Base-by-base conservation (phyloP, 805 yeast genomes). In the Wickerhamiella parazyma region DNA sequence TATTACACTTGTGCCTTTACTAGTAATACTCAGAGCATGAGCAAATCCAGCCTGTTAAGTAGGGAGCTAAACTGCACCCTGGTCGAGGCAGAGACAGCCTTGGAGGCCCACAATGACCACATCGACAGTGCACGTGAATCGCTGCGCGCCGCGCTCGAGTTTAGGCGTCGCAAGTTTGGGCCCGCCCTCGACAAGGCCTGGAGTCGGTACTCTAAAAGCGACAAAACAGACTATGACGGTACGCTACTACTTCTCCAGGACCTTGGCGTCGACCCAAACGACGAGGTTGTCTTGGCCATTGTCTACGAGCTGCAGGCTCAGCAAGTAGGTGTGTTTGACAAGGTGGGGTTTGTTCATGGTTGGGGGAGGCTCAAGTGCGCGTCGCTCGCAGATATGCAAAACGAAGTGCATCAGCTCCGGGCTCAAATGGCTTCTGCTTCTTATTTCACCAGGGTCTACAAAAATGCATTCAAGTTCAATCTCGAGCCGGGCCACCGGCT, bases 221-320 rank as follows among this genome's bases (percentile, higher is more conserved):
- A 26, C 1, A 58, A 63, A 10, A 82, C 86, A 31, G 89, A 77
- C 20, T 67, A 82, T 8, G 91, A 84, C 46, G 95, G 95, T 0
- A 80, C 95, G 0, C 58, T 87, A 8, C 51, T 56, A 33, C 83
- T 78, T 52, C 63, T 89, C 18, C 68, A 67, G 12, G 94, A 79
- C 12, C 61, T 89, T 38, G 76, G 72, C 0, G 67, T 79, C 31
- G 75, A 75, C 11, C 79, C 86, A 0, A 97, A 89, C 51, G 86
- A 87, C 55, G 67, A 75, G 7, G 71, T 67, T 5, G 78, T 84
- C 2, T 65, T 89, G 36, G 75, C 81, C 0, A 58, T 89, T 9
- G 84, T 91, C 0, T 77, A 75, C 53, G 69, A 79, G 41, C 63
- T 89, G 38, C 71, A 74, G 33, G 71, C 84, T 1, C 81, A 85